A percentile compares a stretch with the other conserved stretches of the same genome.
phyloP scores from a whole-genome alignment of 331 rosid species.

The Quercus lobata region DNA sequence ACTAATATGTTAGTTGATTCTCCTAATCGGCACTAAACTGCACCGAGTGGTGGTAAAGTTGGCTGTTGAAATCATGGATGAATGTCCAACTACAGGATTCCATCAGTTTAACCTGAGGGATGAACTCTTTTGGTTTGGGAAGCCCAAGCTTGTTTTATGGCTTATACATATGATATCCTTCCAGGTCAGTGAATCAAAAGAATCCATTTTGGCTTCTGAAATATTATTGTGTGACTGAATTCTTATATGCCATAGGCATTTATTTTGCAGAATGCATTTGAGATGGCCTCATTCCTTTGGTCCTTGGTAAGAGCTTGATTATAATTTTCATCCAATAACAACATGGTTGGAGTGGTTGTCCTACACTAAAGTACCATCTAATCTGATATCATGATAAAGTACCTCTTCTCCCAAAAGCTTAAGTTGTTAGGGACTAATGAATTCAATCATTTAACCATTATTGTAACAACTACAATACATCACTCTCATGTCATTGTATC shows the following conservation, averaged over 20 bases:
- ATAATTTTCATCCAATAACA: background rate
- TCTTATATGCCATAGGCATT: slow-evolving; percentile 9
- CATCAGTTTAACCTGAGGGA: slow-evolving; percentile 64
- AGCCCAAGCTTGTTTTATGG: slow-evolving; percentile 68
- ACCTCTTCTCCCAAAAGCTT: no score
- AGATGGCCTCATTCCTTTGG: slow-evolving; percentile 93
- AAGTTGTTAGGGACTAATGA: no score
- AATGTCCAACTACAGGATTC: slow-evolving; percentile 28
- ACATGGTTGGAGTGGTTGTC: background rate
- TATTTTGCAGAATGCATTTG: slow-evolving; percentile 81
- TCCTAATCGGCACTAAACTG: slow-evolving; percentile 77
- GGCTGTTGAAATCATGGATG: slow-evolving; percentile 73
- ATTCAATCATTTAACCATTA: no score
- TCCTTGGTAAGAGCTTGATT: slow-evolving; percentile 66
- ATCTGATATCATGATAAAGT: no score
- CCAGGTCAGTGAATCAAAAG: slow-evolving; percentile 43
- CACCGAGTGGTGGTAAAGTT: slow-evolving; percentile 81
- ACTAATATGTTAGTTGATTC: slow-evolving; percentile 56
- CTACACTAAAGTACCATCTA: background rate
- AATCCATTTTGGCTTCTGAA: background rate
- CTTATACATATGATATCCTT: slow-evolving; percentile 75
- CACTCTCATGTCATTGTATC: no score
- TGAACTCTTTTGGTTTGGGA: slow-evolving; percentile 91
- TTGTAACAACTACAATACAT: no score
- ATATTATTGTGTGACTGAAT: background rate